Base-by-base conservation (phyloP, 257 asterid genomes). In the Craterostigma plantagineum region DNA sequence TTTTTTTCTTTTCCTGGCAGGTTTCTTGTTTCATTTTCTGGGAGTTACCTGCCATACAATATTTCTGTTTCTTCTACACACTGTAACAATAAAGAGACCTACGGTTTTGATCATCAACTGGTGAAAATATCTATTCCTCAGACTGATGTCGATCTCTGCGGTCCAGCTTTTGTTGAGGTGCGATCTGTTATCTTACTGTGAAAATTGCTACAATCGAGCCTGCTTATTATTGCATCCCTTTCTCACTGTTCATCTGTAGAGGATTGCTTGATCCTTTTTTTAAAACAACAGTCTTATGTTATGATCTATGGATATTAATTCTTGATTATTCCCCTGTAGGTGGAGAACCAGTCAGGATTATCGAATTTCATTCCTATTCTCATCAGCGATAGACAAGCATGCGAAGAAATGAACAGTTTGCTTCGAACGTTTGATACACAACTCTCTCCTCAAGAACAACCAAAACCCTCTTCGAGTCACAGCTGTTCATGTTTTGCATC, bases 111-210 rank as follows among this genome's bases (percentile, higher is more conserved):
- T 58, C 92, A 83, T 63, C 95, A 83, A 36, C 44, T 67, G 14
- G 46, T 90, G 64, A 83, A 75, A 63, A 72, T 90, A 54, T 44
- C 49, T 42, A 72, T 79, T 56, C 81, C 92, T 56, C 58, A 61
- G 49, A 70, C 71, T 23, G 81, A 80, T 38, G 53, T 48, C 14
- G 52, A 66, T 51, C 56, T 66, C 27, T 61, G 61, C 54, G 95
- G 99, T 53, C 99, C 99, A 1, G 87, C 87, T 27, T 90, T 90
- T 69, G 54, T 90, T 36, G 99, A 90, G 94, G 98, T 63, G 38
- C 2, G 30, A 23, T 23, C 30, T 23, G 30, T 23, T 2, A 23
- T 23, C 30, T 23, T 23, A 23, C 30, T 2, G 6, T 2, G n/a
- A n/a, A 23, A 23, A 23, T 23, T 2, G 4, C 6, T n/a, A 23